Percentiles rank a stretch among this genome's conserved stretches.
These are phyloP conservation scores for Fragilariopsis cylindrus DNA, from an alignment of 108 stramenopile species.

Conservation along the genomic window DNA sequence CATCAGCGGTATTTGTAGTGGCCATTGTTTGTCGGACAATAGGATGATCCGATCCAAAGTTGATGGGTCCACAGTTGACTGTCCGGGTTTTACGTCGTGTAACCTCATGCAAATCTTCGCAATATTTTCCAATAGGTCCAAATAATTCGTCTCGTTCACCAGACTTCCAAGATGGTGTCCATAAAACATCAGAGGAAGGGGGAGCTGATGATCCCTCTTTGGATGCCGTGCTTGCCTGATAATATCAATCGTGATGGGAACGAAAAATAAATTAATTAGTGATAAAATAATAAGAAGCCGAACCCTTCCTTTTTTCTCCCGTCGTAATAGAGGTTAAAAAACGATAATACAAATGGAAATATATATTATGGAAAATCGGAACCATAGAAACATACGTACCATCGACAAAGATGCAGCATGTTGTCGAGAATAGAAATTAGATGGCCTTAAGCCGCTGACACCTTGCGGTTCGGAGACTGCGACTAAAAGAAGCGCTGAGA, in stretches of 20 bases:
- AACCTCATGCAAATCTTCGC: constrained; percentile 73
- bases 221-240: constrained; percentile 3
- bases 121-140: constrained; percentile 80
- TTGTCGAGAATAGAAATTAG: constrained; percentile 12
- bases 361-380: neutral
- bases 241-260: constrained; percentile 1
- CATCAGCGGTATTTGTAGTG: constrained; percentile 94
- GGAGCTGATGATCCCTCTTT: constrained; percentile 23
- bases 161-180: constrained; percentile 87
- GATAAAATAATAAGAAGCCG: neutral
- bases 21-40: constrained; percentile 98
- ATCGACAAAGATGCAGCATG: constrained; percentile 20
- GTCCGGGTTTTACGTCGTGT: constrained; percentile 82
- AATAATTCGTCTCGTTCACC: constrained; percentile 76
- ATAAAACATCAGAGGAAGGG: constrained; percentile 61
- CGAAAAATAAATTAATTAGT: neutral
- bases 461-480: constrained; percentile 3
- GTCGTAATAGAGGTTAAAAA: neutral
- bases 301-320: too few relatives aligned
- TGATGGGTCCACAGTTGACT: constrained; percentile 86
- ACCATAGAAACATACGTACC: constrained; percentile 21
- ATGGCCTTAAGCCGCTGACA: constrained; percentile 23
- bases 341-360: neutral
- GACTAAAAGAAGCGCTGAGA: constrained; percentile 20
- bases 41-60: constrained; percentile 94